Base-by-base conservation (phyloP, 768 basidiomycete genomes). In the Amanita muscaria region DNA sequence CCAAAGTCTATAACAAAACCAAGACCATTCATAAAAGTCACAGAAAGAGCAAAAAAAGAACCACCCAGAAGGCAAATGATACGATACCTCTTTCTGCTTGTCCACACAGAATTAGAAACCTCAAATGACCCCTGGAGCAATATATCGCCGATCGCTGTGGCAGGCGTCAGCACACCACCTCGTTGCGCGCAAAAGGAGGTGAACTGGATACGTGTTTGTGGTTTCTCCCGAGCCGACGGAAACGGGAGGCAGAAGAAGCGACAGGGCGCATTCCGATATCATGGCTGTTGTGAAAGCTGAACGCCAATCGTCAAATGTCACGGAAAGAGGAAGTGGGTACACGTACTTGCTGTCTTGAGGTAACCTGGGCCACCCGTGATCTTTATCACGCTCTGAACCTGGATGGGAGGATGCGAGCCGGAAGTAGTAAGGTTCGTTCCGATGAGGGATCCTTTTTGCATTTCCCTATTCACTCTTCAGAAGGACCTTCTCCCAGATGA, bases 331-430 rank as follows among this genome's bases (percentile, higher is more conserved):
- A n/a, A n/a, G n/a, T n/a, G n/a, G n/a, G n/a, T n/a, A n/a, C n/a
- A n/a, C n/a, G n/a, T 58, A 78, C 79, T 56, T 7, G 81, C 60
- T 14, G 79, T 76, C 3, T 76, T 63, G 2, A 64, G 55, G 60
- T 88, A 88, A 3, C 88, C 85, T 5, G 89, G 86, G 56, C 91
- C 89, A 6, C 87, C 87, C 24, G n/a, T n/a, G n/a, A n/a, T n/a
- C n/a, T n/a, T n/a, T n/a, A n/a, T n/a, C n/a, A n/a, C n/a, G n/a
- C n/a, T 79, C 54, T 81, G 73, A 21, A 80, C 79, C 33, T 77
- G 59, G 14, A 76, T 49, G 1, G 64, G 59, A 2, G 71, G 64
- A 9, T 64, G 55, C 1, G 75, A 64, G 9, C 72, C 65, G 2
- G 85, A 79, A 2, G n/a, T n/a, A n/a, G n/a, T n/a, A n/a, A n/a